These are phyloP conservation scores for Carallia pectinifolia DNA, from an alignment of 345 rosid species.

Conservation along the genomic window DNA sequence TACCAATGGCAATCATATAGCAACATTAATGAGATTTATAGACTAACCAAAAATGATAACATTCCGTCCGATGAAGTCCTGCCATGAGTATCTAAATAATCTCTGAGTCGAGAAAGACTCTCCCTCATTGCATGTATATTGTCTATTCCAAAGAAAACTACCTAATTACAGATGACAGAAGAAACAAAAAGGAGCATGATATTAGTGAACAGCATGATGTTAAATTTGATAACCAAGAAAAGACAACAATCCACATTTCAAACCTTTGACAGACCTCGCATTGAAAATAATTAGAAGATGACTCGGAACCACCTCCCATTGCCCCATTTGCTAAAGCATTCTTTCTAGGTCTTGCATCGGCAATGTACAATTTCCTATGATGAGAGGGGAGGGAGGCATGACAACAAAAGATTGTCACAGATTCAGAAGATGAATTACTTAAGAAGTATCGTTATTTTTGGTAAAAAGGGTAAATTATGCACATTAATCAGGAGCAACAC, in stretches of 20 bases:
- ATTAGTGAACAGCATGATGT: conserved; percentile 15
- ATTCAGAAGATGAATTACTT: no score
- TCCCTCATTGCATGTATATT: conserved; percentile 99
- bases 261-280: conserved; percentile 73
- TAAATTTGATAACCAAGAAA: conserved; percentile 20
- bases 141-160: conserved; percentile 97
- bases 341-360: conserved; percentile 97
- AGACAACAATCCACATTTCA: conserved; percentile 17
- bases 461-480: no score
- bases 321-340: conserved; percentile 99
- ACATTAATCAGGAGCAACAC: no score
- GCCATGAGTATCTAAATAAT: conserved; percentile 94
- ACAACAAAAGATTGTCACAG: no score
- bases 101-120: conserved; percentile 92
- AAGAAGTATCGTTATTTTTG: no score
- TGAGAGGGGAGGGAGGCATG: not conserved
- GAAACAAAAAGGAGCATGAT: conserved; percentile 9
- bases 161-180: conserved; percentile 41
- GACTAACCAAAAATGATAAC: conserved; percentile 90
- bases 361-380: conserved; percentile 84
- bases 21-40: not conserved
- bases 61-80: conserved; percentile 93
- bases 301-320: conserved; percentile 99
- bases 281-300: conserved; percentile 88
- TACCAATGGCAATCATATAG: not conserved